Conservation (phyloP, 1,139 yeast species). For the Lodderomyces margitis region DNA sequence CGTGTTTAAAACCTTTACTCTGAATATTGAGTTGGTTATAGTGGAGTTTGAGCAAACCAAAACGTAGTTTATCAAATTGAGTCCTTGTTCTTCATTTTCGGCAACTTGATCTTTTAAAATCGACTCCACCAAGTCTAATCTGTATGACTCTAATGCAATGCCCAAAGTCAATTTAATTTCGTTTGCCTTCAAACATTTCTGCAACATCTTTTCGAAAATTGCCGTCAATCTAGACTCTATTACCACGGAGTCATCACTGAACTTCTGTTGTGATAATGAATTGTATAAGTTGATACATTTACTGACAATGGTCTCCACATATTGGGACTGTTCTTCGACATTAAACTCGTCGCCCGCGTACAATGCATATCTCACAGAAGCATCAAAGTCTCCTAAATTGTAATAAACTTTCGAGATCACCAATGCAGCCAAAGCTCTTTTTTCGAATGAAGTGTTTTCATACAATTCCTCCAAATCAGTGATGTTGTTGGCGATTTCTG, state of each 20-base stretch:
- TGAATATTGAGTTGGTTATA: slow-evolving; percentile 57
- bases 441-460: slow-evolving; percentile 77
- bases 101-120: slow-evolving; percentile 52
- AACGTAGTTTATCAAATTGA: slow-evolving; percentile 68
- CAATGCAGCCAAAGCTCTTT: slow-evolving; percentile 83
- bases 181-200: slow-evolving; percentile 67
- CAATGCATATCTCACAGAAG: slow-evolving; percentile 85
- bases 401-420: slow-evolving; percentile 93
- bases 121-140: slow-evolving; percentile 75
- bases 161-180: slow-evolving; percentile 87
- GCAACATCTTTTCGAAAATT: slow-evolving; percentile 84
- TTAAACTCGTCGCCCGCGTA: slow-evolving; percentile 82
- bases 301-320: slow-evolving; percentile 88
- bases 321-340: slow-evolving; percentile 74
- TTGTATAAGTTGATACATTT: slow-evolving; percentile 88
- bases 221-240: slow-evolving; percentile 64
- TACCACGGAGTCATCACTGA: slow-evolving; percentile 34
- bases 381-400: slow-evolving; percentile 90
- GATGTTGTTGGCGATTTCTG: slow-evolving; percentile 91
- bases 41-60: slow-evolving; percentile 72
- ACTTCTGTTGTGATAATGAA: slow-evolving; percentile 56
- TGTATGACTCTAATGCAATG: slow-evolving; percentile 81
- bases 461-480: slow-evolving; percentile 86
- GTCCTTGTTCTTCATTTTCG: slow-evolving; percentile 43
- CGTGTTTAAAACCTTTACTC: slow-evolving; percentile 59